Percentiles rank a stretch among this genome's conserved stretches.
Evolutionary conservation across 495 filamentous ascomycete genomes (phyloP).

Genomic region (Opeltia flavorubescens): DNA sequence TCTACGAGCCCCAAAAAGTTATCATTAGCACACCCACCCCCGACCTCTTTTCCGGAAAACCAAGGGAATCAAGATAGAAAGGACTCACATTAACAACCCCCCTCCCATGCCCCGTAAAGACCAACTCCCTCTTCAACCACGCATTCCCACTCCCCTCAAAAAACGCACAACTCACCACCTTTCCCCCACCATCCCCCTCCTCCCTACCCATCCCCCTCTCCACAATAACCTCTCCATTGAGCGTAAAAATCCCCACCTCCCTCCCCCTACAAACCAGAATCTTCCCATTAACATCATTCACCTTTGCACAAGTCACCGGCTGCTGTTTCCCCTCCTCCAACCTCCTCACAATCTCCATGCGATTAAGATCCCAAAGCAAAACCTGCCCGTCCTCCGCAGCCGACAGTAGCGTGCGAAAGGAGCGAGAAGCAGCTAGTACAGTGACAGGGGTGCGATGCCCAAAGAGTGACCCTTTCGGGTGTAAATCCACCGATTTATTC

Average conservation of each 20-base stretch:
- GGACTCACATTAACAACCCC: conserved; percentile 62
- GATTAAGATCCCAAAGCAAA: conserved; percentile 88
- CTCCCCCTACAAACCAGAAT: conserved; percentile 71
- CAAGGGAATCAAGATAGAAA: not conserved
- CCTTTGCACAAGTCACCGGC: conserved; percentile 53
- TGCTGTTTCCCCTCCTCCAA: conserved; percentile 40
- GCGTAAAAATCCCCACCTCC: conserved; percentile 62
- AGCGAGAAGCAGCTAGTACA: conserved; percentile 66
- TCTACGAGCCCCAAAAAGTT: conserved; percentile 15
- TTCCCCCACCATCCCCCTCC: conserved; percentile 48
- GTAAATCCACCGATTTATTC: conserved; percentile 59
- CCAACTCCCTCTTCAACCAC: conserved; percentile 74
- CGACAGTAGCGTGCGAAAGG: conserved; percentile 75
- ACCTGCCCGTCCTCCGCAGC: conserved; percentile 68
- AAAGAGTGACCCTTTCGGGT: conserved; percentile 69
- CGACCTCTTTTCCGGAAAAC: not conserved
- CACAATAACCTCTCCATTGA: conserved; percentile 73
- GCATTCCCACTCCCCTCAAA: conserved; percentile 88
- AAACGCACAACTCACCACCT: conserved; percentile 68
- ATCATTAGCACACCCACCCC: not conserved
- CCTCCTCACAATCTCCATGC: conserved; percentile 68
- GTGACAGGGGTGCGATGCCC: conserved; percentile 76
- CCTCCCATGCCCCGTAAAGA: conserved; percentile 76
- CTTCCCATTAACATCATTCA: conserved; percentile 81
- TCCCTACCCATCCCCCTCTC: conserved; percentile 65